phyloP scores from a whole-genome alignment of 2,329 filamentous ascomycete genomes.

The Arthrobotrys megalospora region DNA sequence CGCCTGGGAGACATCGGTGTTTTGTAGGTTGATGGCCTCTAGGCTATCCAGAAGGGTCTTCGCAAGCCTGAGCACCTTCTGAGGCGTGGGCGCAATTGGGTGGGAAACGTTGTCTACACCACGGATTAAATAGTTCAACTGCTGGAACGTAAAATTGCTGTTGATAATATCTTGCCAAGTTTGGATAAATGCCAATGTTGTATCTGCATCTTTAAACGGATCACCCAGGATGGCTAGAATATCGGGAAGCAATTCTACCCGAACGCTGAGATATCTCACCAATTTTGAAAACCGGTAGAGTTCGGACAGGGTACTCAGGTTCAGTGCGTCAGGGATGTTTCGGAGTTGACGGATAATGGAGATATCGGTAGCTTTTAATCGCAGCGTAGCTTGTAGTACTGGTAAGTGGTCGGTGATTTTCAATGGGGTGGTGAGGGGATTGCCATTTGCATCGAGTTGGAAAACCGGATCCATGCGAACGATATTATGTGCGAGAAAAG shows the following conservation, averaged over 20 bases:
- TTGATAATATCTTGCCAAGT: conserved; percentile 12
- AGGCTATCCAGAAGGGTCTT: conserved; percentile 15
- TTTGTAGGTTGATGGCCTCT: background rate
- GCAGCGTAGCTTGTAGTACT: conserved; percentile 4
- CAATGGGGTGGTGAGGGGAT: background rate
- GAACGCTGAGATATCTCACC: background rate
- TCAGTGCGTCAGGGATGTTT: conserved; percentile 5
- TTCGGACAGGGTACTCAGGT: background rate
- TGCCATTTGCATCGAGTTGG: conserved; percentile 15
- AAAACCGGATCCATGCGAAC: conserved; percentile 20
- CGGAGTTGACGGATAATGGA: background rate
- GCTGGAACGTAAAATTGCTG: conserved; percentile 20
- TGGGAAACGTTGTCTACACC: conserved; percentile 9
- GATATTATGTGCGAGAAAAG: conserved; percentile 22
- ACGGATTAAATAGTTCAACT: conserved; percentile 16
- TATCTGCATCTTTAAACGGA: conserved; percentile 13
- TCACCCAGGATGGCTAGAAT: background rate
- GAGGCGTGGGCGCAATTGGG: conserved; percentile 13
- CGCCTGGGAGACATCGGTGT: background rate
- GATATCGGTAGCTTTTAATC: conserved; percentile 7
- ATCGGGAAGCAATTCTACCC: conserved; percentile 7
- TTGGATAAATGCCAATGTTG: background rate
- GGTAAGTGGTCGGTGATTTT: conserved; percentile 9
- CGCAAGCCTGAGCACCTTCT: conserved; percentile 10
- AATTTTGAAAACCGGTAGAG: conserved; percentile 2